Evolutionary conservation across 495 filamentous ascomycete species (phyloP).

Genomic region (Haplographium delicatum): DNA sequence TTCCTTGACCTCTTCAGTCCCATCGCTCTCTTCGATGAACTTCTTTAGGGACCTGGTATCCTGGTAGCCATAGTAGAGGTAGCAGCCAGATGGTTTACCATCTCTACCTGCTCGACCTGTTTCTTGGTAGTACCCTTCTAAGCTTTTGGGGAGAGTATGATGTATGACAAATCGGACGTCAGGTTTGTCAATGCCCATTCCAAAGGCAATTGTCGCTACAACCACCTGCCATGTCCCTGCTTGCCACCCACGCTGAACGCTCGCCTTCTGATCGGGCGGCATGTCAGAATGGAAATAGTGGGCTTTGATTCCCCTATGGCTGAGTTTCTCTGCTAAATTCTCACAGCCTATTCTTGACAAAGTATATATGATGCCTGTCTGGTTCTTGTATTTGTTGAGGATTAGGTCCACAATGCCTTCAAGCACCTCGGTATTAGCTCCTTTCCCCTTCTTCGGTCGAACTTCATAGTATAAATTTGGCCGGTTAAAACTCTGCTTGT

Average conservation of each 20-base stretch:
- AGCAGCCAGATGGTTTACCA: conserved; percentile 80
- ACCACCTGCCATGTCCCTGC: conserved; percentile 73
- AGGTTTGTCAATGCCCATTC: conserved; percentile 97
- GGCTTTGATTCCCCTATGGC: conserved; percentile 61
- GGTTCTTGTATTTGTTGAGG: conserved; percentile 53
- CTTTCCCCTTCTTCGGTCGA: conserved; percentile 43
- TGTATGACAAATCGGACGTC: conserved; percentile 96
- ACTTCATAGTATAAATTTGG: conserved; percentile 89
- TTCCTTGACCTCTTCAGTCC: conserved; percentile 68
- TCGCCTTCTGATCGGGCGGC: conserved; percentile 51
- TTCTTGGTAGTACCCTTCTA: conserved; percentile 99
- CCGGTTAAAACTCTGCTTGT: conserved; percentile 89
- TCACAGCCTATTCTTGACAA: conserved; percentile 82
- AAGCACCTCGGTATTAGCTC: conserved; percentile 48
- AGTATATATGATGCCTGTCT: conserved; percentile 93
- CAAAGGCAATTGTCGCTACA: conserved; percentile 98
- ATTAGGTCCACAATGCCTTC: conserved; percentile 70
- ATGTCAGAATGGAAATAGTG: conserved; percentile 84
- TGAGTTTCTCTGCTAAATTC: conserved; percentile 64
- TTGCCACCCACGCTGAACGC: conserved; percentile 80
- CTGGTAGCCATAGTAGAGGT: conserved; percentile 76
- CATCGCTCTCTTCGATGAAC: conserved; percentile 79
- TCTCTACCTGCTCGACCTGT: conserved; percentile 93
- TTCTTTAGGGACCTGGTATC: conserved; percentile 58
- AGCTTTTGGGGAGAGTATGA: conserved; percentile 81